A percentile compares a stretch with the other conserved stretches of the same genome.
Evolutionary conservation across 352 stramenopile species (phyloP).

Genomic region (Pythium brachiatum): DNA sequence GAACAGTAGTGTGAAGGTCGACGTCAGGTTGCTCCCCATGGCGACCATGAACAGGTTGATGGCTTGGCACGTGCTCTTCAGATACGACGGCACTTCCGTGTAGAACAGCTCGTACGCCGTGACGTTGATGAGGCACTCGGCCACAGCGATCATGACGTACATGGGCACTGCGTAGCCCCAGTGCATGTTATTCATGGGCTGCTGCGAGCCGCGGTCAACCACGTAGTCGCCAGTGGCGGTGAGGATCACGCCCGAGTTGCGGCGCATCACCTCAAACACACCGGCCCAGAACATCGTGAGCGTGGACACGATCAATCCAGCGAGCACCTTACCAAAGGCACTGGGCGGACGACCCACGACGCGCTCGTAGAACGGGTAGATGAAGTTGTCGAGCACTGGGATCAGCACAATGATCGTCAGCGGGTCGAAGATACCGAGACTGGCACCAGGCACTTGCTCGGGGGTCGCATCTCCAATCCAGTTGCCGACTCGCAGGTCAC

Average conservation of each 20-base stretch:
- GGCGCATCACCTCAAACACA: conserved; percentile 75
- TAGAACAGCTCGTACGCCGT: conserved; percentile 89
- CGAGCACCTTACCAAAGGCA: conserved; percentile 79
- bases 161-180: conserved; percentile 81
- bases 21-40: conserved; percentile 88
- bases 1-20: conserved; percentile 86
- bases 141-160: conserved; percentile 80
- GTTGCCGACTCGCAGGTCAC: conserved; percentile 56
- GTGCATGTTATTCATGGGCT: conserved; percentile 82
- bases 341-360: conserved; percentile 56
- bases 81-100: conserved; percentile 81
- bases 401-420: conserved; percentile 83
- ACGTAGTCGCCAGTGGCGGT: conserved; percentile 35
- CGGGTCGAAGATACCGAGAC: conserved; percentile 84
- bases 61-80: conserved; percentile 86
- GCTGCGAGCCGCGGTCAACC: conserved; percentile 46
- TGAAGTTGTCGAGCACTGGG: conserved; percentile 61
- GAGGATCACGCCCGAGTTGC: conserved; percentile 42
- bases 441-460: conserved; percentile 66
- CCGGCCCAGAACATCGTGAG: conserved; percentile 85
- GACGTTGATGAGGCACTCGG: conserved; percentile 87
- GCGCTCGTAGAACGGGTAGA: conserved; percentile 69
- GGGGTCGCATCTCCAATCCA: conserved; percentile 14
- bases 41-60: conserved; percentile 89
- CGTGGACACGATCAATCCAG: conserved; percentile 68